Conservation (phyloP, 1,139 yeast genomes). For the Hyphopichia fennica region DNA sequence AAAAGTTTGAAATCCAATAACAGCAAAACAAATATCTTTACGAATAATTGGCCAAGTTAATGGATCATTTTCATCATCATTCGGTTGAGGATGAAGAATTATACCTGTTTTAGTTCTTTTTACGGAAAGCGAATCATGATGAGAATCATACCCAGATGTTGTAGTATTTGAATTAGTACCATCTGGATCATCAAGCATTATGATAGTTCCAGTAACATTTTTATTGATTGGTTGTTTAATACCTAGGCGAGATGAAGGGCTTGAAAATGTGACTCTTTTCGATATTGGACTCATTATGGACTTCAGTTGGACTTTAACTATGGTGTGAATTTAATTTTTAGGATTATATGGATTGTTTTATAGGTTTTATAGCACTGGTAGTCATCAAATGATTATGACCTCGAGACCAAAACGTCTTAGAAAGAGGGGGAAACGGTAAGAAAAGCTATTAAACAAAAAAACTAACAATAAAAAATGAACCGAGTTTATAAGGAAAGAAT, state of each 20-base stretch:
- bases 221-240: conserved; percentile 40
- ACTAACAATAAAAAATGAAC: too few species aligned
- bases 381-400: too few species aligned
- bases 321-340: too few species aligned
- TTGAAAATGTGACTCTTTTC: too few species aligned
- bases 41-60: conserved; percentile 69
- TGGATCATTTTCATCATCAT: conserved; percentile 75
- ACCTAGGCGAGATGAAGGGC: conserved; percentile 17
- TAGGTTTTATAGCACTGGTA: too few species aligned
- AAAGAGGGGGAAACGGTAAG: too few species aligned
- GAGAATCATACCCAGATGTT: conserved; percentile 5
- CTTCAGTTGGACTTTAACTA: too few species aligned
- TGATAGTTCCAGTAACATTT: conserved; percentile 49
- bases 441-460: too few species aligned
- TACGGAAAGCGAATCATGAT: conserved; percentile 18
- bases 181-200: conserved; percentile 32
- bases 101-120: conserved; percentile 54
- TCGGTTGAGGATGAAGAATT: conserved; percentile 72
- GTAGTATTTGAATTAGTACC: conserved; percentile 10
- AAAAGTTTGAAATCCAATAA: conserved; percentile 59
- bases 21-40: conserved; percentile 52
- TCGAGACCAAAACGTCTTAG: too few species aligned
- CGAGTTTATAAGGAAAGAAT: too few species aligned
- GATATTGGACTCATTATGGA: too few species aligned
- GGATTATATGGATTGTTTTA: too few species aligned